Evolutionary conservation across 768 basidiomycete genomes (phyloP).

Genomic region (Boletus patriciae): DNA sequence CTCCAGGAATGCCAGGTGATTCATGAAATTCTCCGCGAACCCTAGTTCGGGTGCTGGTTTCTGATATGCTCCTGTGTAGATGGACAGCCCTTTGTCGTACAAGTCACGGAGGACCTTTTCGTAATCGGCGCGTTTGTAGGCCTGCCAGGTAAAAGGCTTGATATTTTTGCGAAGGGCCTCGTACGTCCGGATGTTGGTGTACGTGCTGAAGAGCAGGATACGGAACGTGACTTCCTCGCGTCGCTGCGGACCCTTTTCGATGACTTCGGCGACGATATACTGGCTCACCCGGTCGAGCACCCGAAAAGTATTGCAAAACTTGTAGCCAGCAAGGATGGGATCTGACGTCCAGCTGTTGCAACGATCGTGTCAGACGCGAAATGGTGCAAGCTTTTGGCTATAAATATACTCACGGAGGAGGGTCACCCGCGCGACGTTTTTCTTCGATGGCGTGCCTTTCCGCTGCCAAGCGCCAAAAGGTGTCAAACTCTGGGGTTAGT

Average conservation of each 20-base stretch:
- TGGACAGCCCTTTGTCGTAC: conserved; percentile 36
- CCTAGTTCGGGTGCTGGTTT: conserved; percentile 66
- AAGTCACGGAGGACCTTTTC: conserved; percentile 48
- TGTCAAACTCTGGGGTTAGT: conserved; percentile 57
- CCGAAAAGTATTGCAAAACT: conserved; percentile 76
- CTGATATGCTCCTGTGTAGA: conserved; percentile 74
- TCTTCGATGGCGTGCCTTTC: conserved; percentile 61
- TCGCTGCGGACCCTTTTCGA: conserved; percentile 62
- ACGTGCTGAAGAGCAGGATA: conserved; percentile 67
- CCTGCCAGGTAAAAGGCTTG: conserved; percentile 60
- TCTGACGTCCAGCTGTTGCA: conserved; percentile 68
- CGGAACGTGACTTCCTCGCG: conserved; percentile 69
- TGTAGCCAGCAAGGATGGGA: conserved; percentile 50
- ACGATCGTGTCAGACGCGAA: conserved; percentile 14
- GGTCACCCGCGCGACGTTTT: conserved; percentile 47
- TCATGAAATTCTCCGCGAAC: conserved; percentile 46
- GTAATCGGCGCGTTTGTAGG: conserved; percentile 55
- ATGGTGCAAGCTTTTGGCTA: background rate
- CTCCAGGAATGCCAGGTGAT: conserved; percentile 64
- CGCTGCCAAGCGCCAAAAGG: conserved; percentile 58
- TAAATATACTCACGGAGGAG: conserved; percentile 50
- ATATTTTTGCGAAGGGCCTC: conserved; percentile 53
- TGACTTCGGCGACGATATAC: conserved; percentile 66
- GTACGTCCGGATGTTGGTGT: conserved; percentile 74
- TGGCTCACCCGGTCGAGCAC: conserved; percentile 71